Base-by-base conservation (phyloP, 139 green algal species). In the Dunaliella primolecta region DNA sequence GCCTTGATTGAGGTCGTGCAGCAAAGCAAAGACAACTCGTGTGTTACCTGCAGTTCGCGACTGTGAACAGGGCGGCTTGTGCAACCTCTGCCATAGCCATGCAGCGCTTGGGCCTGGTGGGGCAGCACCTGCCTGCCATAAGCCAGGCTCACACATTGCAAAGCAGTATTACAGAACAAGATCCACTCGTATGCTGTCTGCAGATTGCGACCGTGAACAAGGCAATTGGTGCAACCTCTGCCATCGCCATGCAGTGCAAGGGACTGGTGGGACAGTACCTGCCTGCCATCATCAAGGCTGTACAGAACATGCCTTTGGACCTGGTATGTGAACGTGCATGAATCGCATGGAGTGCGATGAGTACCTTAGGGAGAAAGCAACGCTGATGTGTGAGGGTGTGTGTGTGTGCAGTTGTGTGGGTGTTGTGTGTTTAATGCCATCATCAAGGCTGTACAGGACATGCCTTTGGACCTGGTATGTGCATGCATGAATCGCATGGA, bases 121-220 rank as follows among this genome's bases (percentile, higher is more conserved):
- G n/a, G n/a, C n/a, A n/a, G n/a, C n/a, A n/a, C n/a, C n/a, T n/a
- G n/a, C n/a, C n/a, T n/a, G n/a, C n/a, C n/a, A n/a, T n/a, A n/a
- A n/a, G n/a, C n/a, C n/a, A n/a, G n/a, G n/a, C n/a, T n/a, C n/a
- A n/a, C n/a, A n/a, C n/a, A n/a, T n/a, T n/a, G n/a, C 23, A 24
- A 33, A n/a, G 72, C 32, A n/a, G 72, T 78, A n/a, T 78, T 24
- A 29, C 72, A n/a, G 20, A 74, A 74, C 56, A 74, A 74, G 23
- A 23, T 23, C 56, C 21, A 23, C 56, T 74, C 20, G 23, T 23
- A 23, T 74, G 20, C 56, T 74, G 56, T 25, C 87, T 82, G 79
- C 89, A 96, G 83, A 90, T 98, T 1, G 88, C 90, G 0, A 78
- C 79, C 2, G 94, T 99, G 86, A 98, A 99, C 88, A 36, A 86